phyloP scores from a whole-genome alignment of 1,139 yeast genomes.

The Pichia sp. region DNA sequence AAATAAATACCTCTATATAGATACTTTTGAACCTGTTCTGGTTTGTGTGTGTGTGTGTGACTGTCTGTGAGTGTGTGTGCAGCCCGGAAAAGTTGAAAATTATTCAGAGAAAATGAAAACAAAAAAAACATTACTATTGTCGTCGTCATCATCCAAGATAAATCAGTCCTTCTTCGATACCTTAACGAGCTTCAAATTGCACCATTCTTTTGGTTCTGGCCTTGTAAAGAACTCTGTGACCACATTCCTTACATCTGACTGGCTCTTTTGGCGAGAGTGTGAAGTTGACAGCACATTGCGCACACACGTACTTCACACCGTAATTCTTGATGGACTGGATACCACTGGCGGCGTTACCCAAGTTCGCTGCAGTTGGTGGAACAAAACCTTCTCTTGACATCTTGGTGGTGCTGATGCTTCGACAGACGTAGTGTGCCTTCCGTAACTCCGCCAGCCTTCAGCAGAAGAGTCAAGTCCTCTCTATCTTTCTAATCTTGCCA shows the following conservation, averaged over 20 bases:
- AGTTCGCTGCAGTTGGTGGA: slow-evolving; percentile 75
- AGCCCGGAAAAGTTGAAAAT: neutral
- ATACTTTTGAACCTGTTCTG: neutral
- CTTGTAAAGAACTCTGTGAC: slow-evolving; percentile 94
- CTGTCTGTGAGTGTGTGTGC: neutral
- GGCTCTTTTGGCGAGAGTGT: slow-evolving; percentile 92
- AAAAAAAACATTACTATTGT: neutral
- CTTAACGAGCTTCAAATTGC: slow-evolving; percentile 62
- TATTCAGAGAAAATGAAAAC: neutral
- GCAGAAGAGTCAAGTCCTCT: neutral
- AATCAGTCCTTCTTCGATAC: no score
- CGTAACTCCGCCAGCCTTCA: no score
- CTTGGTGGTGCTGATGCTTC: neutral
- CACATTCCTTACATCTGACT: slow-evolving; percentile 97
- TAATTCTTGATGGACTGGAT: slow-evolving; percentile 63
- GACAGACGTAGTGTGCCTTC: neutral
- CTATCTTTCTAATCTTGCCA: neutral
- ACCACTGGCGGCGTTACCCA: slow-evolving; percentile 67
- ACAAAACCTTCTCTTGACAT: slow-evolving; percentile 81
- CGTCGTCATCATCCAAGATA: neutral
- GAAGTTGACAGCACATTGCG: slow-evolving; percentile 90
- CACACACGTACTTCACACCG: slow-evolving; percentile 91
- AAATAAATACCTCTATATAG: neutral
- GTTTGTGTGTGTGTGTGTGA: neutral
- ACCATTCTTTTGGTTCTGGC: slow-evolving; percentile 96